Percentiles rank a stretch among this genome's conserved stretches.
phyloP scores from a whole-genome alignment of 805 yeast species.

The Lipomyces sp. region DNA sequence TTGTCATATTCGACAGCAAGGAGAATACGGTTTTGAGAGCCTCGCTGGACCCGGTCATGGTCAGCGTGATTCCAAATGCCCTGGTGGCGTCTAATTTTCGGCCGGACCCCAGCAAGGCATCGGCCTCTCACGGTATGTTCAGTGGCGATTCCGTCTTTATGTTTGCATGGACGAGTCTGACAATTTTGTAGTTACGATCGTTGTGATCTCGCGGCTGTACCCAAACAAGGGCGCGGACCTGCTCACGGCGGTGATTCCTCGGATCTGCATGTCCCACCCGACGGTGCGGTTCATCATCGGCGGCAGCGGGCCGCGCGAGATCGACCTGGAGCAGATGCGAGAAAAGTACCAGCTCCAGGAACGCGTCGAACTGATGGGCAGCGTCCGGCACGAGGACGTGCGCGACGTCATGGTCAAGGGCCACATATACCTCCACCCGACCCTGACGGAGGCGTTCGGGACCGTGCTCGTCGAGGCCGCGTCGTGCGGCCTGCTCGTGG shows the following conservation, averaged over 20 bases:
- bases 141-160: not conserved
- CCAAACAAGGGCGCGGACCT: constrained; percentile 97
- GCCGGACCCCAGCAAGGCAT: constrained; percentile 38
- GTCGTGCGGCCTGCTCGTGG: constrained; percentile 88
- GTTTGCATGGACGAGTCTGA: too few relatives aligned
- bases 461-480: constrained; percentile 97
- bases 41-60: constrained; percentile 67
- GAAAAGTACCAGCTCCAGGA: constrained; percentile 83
- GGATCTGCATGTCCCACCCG: constrained; percentile 61
- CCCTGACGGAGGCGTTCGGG: constrained; percentile 96
- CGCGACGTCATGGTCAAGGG: constrained; percentile 91
- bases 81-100: constrained; percentile 79
- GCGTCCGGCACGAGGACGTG: constrained; percentile 87
- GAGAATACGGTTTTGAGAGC: constrained; percentile 93
- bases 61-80: constrained; percentile 95
- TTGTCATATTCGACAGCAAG: constrained; percentile 47
- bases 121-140: constrained; percentile 39
- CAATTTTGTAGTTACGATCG: constrained; percentile 60
- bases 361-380: constrained; percentile 78
- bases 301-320: constrained; percentile 94
- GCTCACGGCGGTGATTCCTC: constrained; percentile 77
- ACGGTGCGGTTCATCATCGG: constrained; percentile 80
- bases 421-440: constrained; percentile 88
- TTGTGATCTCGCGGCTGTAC: constrained; percentile 84
- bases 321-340: constrained; percentile 92